Evolutionary conservation across 73 alveolate genomes (phyloP).

Genomic region (Paramecium biaurelia): DNA sequence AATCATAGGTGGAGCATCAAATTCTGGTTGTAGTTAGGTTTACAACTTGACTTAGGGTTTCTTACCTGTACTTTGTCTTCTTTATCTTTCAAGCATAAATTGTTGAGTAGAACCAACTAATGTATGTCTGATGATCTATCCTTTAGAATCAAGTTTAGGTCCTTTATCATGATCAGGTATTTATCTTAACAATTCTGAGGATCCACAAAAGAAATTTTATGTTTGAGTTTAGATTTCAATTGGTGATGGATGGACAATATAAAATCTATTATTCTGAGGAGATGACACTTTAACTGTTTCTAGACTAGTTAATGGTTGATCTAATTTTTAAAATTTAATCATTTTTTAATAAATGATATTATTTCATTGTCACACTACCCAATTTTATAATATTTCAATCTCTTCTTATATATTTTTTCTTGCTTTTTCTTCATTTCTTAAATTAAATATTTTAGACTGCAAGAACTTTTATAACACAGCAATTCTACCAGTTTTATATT

Average conservation of each 20-base stretch:
- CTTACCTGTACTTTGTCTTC: neutral
- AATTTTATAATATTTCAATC: neutral
- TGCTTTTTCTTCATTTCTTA: neutral
- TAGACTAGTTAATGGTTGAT: neutral
- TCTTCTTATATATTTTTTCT: conserved; percentile 23
- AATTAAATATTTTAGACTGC: neutral
- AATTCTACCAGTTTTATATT: neutral
- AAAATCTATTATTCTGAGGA: neutral
- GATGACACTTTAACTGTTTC: neutral
- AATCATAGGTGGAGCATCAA: neutral
- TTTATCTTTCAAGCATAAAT: neutral
- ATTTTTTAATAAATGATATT: neutral
- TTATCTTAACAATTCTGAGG: neutral
- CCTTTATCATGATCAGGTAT: conserved; percentile 21
- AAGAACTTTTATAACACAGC: neutral
- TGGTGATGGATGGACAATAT: neutral
- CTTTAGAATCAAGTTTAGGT: neutral
- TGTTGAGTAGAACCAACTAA: conserved; percentile 28
- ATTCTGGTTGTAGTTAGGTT: neutral
- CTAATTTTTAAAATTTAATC: neutral
- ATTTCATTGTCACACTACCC: neutral
- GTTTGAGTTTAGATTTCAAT: neutral
- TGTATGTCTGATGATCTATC: neutral
- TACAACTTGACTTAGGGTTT: neutral
- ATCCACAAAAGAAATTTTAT: neutral